phyloP scores from a whole-genome alignment of 495 filamentous ascomycete genomes.

The Penicillium cinerascens region DNA sequence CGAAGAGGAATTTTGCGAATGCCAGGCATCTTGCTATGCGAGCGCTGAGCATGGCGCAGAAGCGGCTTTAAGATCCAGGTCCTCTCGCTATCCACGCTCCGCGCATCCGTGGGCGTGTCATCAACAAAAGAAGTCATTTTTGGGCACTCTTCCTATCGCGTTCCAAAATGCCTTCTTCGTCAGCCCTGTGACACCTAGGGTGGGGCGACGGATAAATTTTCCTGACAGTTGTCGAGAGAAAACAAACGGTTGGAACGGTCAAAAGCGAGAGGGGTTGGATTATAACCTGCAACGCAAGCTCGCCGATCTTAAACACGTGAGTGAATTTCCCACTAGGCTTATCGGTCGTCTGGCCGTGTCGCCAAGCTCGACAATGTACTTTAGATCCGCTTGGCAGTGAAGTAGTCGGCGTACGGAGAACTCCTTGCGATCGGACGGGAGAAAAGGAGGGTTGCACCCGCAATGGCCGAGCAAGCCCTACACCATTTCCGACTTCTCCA shows the following conservation, averaged over 20 bases:
- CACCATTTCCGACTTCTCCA: background rate
- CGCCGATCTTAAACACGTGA: background rate
- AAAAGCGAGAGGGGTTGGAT: background rate
- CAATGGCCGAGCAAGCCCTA: background rate
- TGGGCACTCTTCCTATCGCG: background rate
- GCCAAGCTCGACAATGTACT: conserved; percentile 9
- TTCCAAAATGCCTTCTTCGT: background rate
- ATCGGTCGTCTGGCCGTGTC: conserved; percentile 8
- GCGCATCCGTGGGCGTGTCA: conserved; percentile 6
- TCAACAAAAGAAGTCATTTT: conserved; percentile 3
- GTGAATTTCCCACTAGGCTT: background rate
- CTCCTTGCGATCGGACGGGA: background rate
- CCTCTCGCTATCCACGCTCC: conserved; percentile 10
- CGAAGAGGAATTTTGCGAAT: conserved; percentile 59
- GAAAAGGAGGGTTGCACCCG: background rate
- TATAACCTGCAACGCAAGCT: background rate
- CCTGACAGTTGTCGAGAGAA: background rate
- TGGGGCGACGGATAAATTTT: background rate
- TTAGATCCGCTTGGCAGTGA: conserved; percentile 10
- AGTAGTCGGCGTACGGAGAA: background rate
- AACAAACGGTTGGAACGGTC: background rate
- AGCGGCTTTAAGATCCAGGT: conserved; percentile 38
- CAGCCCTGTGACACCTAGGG: background rate
- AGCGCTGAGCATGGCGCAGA: conserved; percentile 35
- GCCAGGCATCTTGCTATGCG: conserved; percentile 46